Evolutionary conservation across 73 alveolate species (phyloP), one percentile per base, ranked within the genome.

Genomic region (Diophrys appendiculata): DNA sequence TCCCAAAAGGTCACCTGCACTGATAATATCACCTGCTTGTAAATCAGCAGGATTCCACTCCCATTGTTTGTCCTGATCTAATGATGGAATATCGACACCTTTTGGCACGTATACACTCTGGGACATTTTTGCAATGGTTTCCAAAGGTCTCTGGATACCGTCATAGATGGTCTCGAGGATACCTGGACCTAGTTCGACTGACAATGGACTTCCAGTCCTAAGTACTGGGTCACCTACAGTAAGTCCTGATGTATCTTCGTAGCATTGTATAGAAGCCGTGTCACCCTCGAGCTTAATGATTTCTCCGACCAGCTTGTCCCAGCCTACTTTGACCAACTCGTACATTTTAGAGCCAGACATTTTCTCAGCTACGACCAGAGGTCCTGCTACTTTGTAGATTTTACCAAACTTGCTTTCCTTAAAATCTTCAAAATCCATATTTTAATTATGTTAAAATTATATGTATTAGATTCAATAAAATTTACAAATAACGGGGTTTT

Each of bases 341-440:
- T 92, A 97, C 99, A 97, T 97, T 94, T 97, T 97, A 52, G 99
- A 94, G 60, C 99, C 99, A 71, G 98, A 93, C 99, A 97, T 97
- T 65, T 93, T 91, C 83, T 97, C 98, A 33, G 99, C 99, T 60
- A 97, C 99, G 86, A 97, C 99, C 82, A 95, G 84, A 54, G 99
- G 99, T 86, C 99, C 99, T 25, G 98, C 92, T 76, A 95, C 99
- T 75, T 95, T 93, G 94, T 90, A 90, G 84, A 95, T 92, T 53
- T 93, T 93, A 14, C 99, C 99, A 90, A 76, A 92, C 71, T 89
- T 84, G 91, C 92, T 86, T 80, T 92, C 96, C 77, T 84, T 72
- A 33, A 80, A 76, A 30, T 90, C 94, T 60, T 35, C 83, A 77
- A 60, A 64, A 33, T 85, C 92, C 92, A 85, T 85, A 11, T 56